Conservation (phyloP, 441 rosid species). For the Jatropha multifida region DNA sequence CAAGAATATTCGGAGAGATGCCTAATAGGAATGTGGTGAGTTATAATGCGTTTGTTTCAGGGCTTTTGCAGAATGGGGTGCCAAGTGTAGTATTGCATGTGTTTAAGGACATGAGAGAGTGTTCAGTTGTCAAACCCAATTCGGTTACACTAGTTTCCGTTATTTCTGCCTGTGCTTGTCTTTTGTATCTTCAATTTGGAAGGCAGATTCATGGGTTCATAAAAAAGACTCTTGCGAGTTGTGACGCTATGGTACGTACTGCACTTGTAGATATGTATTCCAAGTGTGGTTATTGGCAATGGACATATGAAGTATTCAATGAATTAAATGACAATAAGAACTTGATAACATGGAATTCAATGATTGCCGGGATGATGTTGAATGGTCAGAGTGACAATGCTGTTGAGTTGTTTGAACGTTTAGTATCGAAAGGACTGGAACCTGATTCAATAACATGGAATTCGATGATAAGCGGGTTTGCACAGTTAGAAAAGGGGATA, state of each 20-base stretch:
- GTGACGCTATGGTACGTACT: conserved; percentile 36
- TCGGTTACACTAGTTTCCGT: conserved; percentile 46
- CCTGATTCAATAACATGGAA: conserved; percentile 77
- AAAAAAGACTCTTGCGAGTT: conserved; percentile 17
- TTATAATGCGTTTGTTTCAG: conserved; percentile 54
- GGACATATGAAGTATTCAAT: conserved; percentile 41
- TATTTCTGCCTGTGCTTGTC: conserved; percentile 45
- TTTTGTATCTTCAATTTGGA: conserved; percentile 39
- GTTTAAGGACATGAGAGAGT: conserved; percentile 52
- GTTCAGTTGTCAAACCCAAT: conserved; percentile 45
- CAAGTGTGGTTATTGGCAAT: conserved; percentile 46
- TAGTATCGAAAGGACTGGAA: conserved; percentile 46
- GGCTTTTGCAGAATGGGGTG: conserved; percentile 52
- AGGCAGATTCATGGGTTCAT: conserved; percentile 42
- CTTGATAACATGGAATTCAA: conserved; percentile 62
- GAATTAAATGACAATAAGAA: conserved; percentile 47
- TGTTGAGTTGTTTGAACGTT: conserved; percentile 46
- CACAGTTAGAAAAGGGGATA: conserved; percentile 47
- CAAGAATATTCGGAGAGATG: conserved; percentile 47
- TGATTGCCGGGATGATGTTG: conserved; percentile 59
- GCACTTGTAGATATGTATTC: conserved; percentile 54
- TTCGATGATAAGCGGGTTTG: conserved; percentile 62
- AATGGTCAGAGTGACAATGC: conserved; percentile 49
- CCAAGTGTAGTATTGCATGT: conserved; percentile 39
- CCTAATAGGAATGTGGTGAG: conserved; percentile 52